These are phyloP conservation scores for Anisogramma anomala DNA, from an alignment of 2,329 filamentous ascomycete genomes.

Conservation along the genomic window DNA sequence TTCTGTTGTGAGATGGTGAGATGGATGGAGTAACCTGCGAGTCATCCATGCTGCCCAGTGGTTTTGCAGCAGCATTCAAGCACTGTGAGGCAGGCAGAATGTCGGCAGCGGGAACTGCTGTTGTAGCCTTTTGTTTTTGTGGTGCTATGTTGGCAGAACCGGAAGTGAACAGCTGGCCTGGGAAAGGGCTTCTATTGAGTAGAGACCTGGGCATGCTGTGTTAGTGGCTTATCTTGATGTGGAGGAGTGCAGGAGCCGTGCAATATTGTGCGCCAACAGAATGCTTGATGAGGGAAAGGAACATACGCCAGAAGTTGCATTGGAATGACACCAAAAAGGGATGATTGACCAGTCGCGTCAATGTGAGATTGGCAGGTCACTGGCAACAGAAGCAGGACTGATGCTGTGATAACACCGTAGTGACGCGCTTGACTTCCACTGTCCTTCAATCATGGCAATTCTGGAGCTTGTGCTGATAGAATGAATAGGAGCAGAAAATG, in stretches of 20 bases:
- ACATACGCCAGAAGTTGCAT: slow-evolving; percentile 12
- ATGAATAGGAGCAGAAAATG: too few relatives aligned
- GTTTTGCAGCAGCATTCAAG: neutral
- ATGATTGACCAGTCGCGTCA: too few relatives aligned
- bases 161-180: slow-evolving; percentile 10
- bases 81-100: slow-evolving; percentile 5
- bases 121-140: neutral
- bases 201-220: slow-evolving; percentile 6
- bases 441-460: too few relatives aligned
- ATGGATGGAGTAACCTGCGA: neutral
- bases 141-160: slow-evolving; percentile 6
- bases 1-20: slow-evolving; percentile 2
- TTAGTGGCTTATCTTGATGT: slow-evolving; percentile 5
- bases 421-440: neutral
- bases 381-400: too few relatives aligned
- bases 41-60: neutral
- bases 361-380: too few relatives aligned
- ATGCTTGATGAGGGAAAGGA: neutral
- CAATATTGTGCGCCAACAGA: neutral
- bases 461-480: too few relatives aligned
- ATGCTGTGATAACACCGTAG: too few relatives aligned
- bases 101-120: neutral
- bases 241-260: too few relatives aligned
- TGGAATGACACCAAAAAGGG: neutral
- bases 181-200: slow-evolving; percentile 8